These are phyloP conservation scores for Lactarius vividus DNA, from an alignment of 768 basidiomycete genomes.

Conservation along the genomic window DNA sequence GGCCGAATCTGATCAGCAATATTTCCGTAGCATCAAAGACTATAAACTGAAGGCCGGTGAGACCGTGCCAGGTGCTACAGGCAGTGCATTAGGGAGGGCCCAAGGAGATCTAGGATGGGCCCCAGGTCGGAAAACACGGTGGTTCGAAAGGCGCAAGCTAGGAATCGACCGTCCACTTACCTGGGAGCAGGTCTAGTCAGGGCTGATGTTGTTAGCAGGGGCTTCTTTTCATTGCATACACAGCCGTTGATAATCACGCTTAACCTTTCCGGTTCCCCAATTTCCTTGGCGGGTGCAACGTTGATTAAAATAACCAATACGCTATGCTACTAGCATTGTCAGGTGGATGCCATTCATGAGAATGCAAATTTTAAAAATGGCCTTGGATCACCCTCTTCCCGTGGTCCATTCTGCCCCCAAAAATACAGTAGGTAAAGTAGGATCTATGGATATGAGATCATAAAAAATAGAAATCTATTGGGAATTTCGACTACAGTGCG, in stretches of 20 bases:
- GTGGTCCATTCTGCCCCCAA: too few species aligned
- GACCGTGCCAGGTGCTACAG: constrained; percentile 25
- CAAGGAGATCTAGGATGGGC: constrained; percentile 26
- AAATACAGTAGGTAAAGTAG: too few species aligned
- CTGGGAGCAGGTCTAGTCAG: constrained; percentile 23
- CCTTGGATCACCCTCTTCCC: too few species aligned
- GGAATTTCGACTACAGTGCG: too few species aligned
- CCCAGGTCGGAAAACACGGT: constrained; percentile 24
- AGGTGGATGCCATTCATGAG: too few species aligned
- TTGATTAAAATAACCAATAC: not conserved
- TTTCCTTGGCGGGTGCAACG: not conserved
- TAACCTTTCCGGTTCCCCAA: not conserved
- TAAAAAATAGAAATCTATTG: too few species aligned
- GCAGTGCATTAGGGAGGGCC: constrained; percentile 23
- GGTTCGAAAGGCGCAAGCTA: constrained; percentile 28
- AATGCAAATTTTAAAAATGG: too few species aligned
- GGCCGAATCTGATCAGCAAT: constrained; percentile 21
- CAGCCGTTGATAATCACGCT: not conserved
- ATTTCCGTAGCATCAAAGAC: constrained; percentile 28
- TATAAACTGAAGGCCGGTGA: constrained; percentile 28
- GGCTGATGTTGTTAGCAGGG: not conserved
- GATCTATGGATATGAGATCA: too few species aligned
- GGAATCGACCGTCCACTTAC: constrained; percentile 26
- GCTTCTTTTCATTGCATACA: not conserved
- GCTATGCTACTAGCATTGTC: too few species aligned